A percentile compares a stretch with the other conserved stretches of the same genome.
Conservation (phyloP, 2,329 filamentous ascomycete species). For the Exophiala spinifera region DNA sequence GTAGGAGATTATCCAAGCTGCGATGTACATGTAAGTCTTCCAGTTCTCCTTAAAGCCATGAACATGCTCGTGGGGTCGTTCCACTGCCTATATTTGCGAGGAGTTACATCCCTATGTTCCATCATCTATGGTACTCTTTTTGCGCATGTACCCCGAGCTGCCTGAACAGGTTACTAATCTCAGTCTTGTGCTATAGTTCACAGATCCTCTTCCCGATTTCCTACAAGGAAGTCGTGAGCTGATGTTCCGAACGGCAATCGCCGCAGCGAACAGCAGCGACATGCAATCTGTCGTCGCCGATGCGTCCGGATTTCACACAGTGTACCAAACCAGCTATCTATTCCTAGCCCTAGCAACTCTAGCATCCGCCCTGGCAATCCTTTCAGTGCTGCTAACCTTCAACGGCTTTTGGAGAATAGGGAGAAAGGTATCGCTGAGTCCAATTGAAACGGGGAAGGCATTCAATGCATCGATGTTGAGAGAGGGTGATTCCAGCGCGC, state of each 20-base stretch:
- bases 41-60: not conserved
- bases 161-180: not conserved
- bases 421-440: constrained; percentile 14
- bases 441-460: constrained; percentile 26
- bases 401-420: constrained; percentile 24
- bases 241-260: constrained; percentile 22
- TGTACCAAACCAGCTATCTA: constrained; percentile 19
- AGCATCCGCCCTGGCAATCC: constrained; percentile 2
- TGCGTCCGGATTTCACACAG: not conserved
- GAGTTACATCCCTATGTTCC: not conserved
- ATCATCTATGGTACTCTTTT: not conserved
- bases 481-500: constrained; percentile 5
- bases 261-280: constrained; percentile 3
- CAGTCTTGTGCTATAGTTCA: not conserved
- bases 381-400: constrained; percentile 8
- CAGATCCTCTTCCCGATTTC: constrained; percentile 16
- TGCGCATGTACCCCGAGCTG: not conserved
- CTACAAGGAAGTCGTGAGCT: constrained; percentile 13
- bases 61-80: not conserved
- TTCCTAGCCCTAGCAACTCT: constrained; percentile 7
- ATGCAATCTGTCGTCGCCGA: constrained; percentile 8
- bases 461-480: constrained; percentile 23
- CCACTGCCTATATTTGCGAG: not conserved
- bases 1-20: not conserved
- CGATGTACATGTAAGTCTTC: constrained; percentile 1